phyloP scores from a whole-genome alignment of 139 green algal species.

The Closterium sp. region DNA sequence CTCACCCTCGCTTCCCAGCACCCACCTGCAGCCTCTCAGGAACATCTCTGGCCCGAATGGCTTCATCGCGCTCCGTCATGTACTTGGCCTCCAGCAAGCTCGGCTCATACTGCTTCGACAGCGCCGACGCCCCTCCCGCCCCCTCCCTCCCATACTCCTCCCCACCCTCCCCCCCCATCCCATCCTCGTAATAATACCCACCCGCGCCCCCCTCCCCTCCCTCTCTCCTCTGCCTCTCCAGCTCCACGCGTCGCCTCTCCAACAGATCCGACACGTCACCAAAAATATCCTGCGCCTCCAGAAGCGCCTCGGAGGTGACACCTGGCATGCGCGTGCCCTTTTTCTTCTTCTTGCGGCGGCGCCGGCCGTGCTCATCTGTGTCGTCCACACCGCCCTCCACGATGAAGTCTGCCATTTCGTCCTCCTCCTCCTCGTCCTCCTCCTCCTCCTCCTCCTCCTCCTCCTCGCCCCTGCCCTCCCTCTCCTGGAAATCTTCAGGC shows the following conservation, averaged over 20 bases:
- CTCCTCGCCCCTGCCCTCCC: constrained; percentile 33
- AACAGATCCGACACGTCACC: constrained; percentile 61
- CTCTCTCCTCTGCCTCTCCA: constrained; percentile 25
- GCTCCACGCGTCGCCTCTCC: constrained; percentile 8
- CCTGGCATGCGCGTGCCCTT: not conserved
- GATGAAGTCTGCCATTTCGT: constrained; percentile 86
- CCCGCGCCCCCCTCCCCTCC: not conserved
- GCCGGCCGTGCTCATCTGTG: constrained; percentile 53
- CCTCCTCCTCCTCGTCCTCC: constrained; percentile 32
- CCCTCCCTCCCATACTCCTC: constrained; percentile 46
- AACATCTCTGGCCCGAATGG: constrained; percentile 72
- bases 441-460: constrained; percentile 49
- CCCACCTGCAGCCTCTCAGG: constrained; percentile 77
- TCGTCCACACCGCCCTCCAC: constrained; percentile 68
- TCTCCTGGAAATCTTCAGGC: not conserved
- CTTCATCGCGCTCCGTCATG: constrained; percentile 60
- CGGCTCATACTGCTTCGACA: constrained; percentile 70
- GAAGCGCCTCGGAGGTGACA: constrained; percentile 31
- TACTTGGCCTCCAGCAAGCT: constrained; percentile 69
- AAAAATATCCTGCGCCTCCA: constrained; percentile 84
- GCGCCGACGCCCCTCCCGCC: constrained; percentile 58
- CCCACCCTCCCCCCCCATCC: constrained; percentile 32
- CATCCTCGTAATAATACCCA: constrained; percentile 23
- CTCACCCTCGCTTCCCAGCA: not conserved
- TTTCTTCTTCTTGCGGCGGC: constrained; percentile 37